These are phyloP conservation scores for Ambrosia hybrid DNA, from an alignment of 140 eudicot genomes.

Conservation along the genomic window DNA sequence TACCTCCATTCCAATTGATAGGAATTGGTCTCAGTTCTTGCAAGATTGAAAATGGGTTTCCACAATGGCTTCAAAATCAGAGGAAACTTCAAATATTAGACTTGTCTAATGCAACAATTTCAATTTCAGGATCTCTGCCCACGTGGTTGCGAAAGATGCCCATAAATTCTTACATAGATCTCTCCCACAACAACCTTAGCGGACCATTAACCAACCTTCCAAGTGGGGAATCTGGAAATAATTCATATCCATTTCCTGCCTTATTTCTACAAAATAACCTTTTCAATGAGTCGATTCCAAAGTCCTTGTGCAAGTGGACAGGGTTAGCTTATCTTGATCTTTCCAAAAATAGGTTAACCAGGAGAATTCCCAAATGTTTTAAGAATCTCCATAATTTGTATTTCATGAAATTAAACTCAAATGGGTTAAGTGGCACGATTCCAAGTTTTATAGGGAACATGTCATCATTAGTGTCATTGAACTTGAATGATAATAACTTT, in stretches of 20 bases:
- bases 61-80: too few species aligned
- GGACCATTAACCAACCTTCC: slow-evolving; percentile 16
- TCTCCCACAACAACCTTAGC: slow-evolving; percentile 23
- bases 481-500: neutral
- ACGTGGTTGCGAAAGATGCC: neutral
- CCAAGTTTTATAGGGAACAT: neutral
- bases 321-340: too few species aligned
- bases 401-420: neutral
- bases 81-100: too few species aligned
- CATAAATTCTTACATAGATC: neutral
- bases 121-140: too few species aligned
- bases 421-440: neutral
- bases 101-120: too few species aligned
- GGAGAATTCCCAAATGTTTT: neutral
- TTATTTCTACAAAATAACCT: neutral
- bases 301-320: neutral
- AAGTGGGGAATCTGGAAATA: neutral
- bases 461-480: neutral
- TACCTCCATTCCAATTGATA: too few species aligned
- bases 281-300: neutral
- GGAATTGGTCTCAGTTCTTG: neutral
- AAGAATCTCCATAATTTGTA: neutral
- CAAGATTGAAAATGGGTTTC: too few species aligned
- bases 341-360: neutral
- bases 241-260: too few species aligned